Percentiles rank a stretch among this genome's conserved stretches.
phyloP scores from a whole-genome alignment of 2,329 filamentous ascomycete species.

The Arthrobotrys sphaeroides region DNA sequence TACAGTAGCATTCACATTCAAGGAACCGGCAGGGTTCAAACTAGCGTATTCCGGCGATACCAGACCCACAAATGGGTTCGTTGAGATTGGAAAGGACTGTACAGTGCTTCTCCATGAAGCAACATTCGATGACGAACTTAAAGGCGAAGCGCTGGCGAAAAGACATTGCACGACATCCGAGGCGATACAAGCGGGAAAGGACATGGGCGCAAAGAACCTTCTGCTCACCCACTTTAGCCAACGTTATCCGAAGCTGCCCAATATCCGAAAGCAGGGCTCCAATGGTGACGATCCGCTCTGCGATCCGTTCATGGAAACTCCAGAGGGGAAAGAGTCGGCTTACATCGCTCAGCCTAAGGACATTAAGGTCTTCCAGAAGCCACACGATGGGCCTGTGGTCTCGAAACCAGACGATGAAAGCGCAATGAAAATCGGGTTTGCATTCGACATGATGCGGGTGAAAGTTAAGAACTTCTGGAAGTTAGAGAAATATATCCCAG shows the following conservation, averaged over 20 bases:
- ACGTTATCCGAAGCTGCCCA: conserved; percentile 81
- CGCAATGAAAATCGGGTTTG: conserved; percentile 73
- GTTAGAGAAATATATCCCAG: conserved; percentile 71
- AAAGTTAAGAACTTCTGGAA: conserved; percentile 75
- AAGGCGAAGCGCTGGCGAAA: conserved; percentile 81
- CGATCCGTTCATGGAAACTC: conserved; percentile 57
- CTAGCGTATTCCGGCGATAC: conserved; percentile 95
- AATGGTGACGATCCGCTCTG: conserved; percentile 52
- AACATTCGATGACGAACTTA: conserved; percentile 89
- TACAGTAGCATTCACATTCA: conserved; percentile 80
- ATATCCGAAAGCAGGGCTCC: conserved; percentile 63
- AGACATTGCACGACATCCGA: conserved; percentile 89
- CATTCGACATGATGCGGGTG: conserved; percentile 81
- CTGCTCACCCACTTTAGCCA: conserved; percentile 95
- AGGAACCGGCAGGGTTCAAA: conserved; percentile 75
- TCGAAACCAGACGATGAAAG: conserved; percentile 57
- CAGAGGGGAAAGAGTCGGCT: conserved; percentile 9
- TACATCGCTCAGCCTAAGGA: not conserved
- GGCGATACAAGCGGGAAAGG: conserved; percentile 77
- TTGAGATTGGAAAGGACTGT: conserved; percentile 74
- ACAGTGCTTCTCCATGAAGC: conserved; percentile 94
- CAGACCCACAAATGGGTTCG: conserved; percentile 77
- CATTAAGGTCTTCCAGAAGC: not conserved
- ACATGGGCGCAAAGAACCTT: conserved; percentile 81
- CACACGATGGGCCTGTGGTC: conserved; percentile 27